phyloP scores from a whole-genome alignment of 371 early-diverging fungal species.

The Batrachochytrium dendrobatidis region DNA sequence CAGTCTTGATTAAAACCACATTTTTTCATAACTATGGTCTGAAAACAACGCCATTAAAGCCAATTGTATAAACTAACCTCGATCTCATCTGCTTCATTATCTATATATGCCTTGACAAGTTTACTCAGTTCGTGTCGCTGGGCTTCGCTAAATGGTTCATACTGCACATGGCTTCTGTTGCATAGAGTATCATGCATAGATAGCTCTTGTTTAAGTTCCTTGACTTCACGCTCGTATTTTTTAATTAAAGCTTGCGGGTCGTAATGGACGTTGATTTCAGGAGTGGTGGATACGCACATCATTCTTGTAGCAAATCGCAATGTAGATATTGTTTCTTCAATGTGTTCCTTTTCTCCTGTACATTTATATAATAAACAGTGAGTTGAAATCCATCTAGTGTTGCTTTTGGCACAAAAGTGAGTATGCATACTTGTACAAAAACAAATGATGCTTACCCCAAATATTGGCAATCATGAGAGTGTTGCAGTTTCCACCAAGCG shows the following conservation, averaged over 20 bases:
- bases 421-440: too few species aligned
- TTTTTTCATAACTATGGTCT: too few species aligned
- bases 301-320: slow-evolving; percentile 52
- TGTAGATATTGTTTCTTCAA: slow-evolving; percentile 61
- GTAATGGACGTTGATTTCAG: slow-evolving; percentile 45
- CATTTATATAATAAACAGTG: not conserved
- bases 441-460: slow-evolving; percentile 40
- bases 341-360: slow-evolving; percentile 34
- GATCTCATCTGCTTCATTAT: slow-evolving; percentile 38
- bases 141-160: slow-evolving; percentile 42
- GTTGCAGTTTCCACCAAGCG: slow-evolving; percentile 60
- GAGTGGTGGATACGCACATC: slow-evolving; percentile 47
- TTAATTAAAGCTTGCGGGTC: slow-evolving; percentile 49
- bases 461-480: slow-evolving; percentile 59
- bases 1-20: too few species aligned
- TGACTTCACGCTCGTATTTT: slow-evolving; percentile 46
- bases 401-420: too few species aligned
- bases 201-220: slow-evolving; percentile 49
- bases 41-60: too few species aligned
- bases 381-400: too few species aligned
- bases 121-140: slow-evolving; percentile 38
- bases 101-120: slow-evolving; percentile 33
- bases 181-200: slow-evolving; percentile 46
- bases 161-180: slow-evolving; percentile 41
- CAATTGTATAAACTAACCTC: slow-evolving; percentile 35